Evolutionary conservation across 164 flowering plant species (phyloP).

Genomic region (Berberis thunbergii): DNA sequence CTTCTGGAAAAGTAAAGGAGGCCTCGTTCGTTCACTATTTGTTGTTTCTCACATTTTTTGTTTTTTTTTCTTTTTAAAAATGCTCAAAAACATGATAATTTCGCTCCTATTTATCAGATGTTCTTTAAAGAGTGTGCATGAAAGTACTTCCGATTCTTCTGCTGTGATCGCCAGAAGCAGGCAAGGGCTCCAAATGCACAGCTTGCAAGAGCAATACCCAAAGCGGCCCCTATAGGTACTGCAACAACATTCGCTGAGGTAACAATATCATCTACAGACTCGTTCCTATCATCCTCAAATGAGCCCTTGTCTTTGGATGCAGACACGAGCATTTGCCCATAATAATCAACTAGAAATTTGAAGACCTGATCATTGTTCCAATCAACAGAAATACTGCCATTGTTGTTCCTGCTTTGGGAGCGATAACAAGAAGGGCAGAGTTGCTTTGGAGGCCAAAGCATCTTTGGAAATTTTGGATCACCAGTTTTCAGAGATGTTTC

Average conservation of each 20-base stretch:
- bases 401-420: conserved; percentile 14
- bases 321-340: conserved; percentile 55
- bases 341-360: conserved; percentile 57
- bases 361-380: conserved; percentile 75
- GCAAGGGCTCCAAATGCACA: conserved; percentile 96
- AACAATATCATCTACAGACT: conserved; percentile 30
- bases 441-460: conserved; percentile 83
- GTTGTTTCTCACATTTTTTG: not conserved
- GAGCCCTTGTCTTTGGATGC: conserved; percentile 40
- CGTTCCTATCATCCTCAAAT: conserved; percentile 15
- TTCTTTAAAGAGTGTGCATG: conserved; percentile 81
- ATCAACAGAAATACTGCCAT: conserved; percentile 14
- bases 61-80: conserved; percentile 9
- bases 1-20: not conserved
- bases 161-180: conserved; percentile 87
- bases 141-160: conserved; percentile 96
- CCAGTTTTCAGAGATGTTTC: conserved; percentile 57
- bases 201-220: conserved; percentile 87
- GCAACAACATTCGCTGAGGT: conserved; percentile 56
- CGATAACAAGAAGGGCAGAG: conserved; percentile 78
- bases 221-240: conserved; percentile 87
- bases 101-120: conserved; percentile 36
- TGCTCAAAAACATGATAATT: conserved; percentile 16
- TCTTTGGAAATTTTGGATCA: conserved; percentile 90
- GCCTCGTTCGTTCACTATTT: not conserved